Conservation (phyloP, 495 filamentous ascomycete genomes). For the Penicillium tannophilum region DNA sequence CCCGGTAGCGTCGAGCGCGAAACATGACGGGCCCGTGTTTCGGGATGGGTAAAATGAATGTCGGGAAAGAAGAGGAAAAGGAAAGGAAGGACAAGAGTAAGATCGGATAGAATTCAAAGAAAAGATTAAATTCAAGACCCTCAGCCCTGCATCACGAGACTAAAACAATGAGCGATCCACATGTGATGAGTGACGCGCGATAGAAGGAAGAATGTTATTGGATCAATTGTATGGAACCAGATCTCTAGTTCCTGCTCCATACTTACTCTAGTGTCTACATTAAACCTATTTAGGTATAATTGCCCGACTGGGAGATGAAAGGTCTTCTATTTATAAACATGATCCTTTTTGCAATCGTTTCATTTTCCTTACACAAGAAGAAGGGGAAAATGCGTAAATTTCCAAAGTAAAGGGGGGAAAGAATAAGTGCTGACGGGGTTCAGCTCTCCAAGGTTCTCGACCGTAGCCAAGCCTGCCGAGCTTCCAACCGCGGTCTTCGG, state of each 20-base stretch:
- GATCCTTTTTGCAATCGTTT: neutral
- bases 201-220: neutral
- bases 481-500: neutral
- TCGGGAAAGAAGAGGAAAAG: neutral
- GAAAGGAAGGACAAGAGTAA: neutral
- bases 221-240: neutral
- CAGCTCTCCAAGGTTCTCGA: slow-evolving; percentile 10
- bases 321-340: neutral
- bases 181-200: slow-evolving; percentile 16
- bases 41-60: neutral
- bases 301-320: neutral
- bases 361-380: neutral
- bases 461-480: slow-evolving; percentile 12
- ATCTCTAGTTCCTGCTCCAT: neutral
- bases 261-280: neutral
- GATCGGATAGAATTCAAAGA: neutral
- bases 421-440: neutral
- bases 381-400: neutral
- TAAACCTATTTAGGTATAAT: neutral
- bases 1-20: slow-evolving; percentile 74
- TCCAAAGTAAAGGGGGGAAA: neutral
- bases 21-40: slow-evolving; percentile 56
- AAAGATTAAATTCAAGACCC: neutral
- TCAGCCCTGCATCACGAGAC: slow-evolving; percentile 18
- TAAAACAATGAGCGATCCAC: slow-evolving; percentile 18